Evolutionary conservation across 768 basidiomycete species (phyloP), one percentile per base, ranked within the genome.

Genomic region (Postia placenta): DNA sequence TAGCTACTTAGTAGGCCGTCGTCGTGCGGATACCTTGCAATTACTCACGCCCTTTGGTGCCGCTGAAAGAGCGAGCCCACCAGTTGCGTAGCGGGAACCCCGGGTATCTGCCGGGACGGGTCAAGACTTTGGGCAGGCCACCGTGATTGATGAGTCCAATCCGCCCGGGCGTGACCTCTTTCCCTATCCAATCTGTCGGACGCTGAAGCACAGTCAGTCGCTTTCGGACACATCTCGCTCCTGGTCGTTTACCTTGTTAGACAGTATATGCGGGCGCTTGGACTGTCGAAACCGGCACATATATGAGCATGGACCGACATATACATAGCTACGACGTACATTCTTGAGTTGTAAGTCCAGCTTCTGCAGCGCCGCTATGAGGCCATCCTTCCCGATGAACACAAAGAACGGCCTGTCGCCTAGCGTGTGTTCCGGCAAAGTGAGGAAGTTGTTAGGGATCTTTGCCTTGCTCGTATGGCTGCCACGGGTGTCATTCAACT

Each of bases 61-160:
- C 89, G 46, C 65, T 61, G 78, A 80, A 91, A n/a, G 70, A 62
- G 14, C 89, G 74, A 3, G 87, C 87, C 86, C 87, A 90, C 88
- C 88, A 90, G 53, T 90, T 90, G 2, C 85, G 73, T 42, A 87
- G 69, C 11, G 87, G 87, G 62, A 81, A 81, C 0, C 75, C 70
- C 19, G 90, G 87, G 57, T 92, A 92, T 7, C 85, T 81, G 25
- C 89, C 89, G 3, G 89, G 82, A 38, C 72, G 75, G 2, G 80
- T 83, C 42, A 92, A 60, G 33, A 92, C 60, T 68, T 89, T 88
- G 2, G 90, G 90, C 28, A 80, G 70, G 50, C 89, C 89, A 69
- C 88, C 89, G 60, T 90, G 85, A 61, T 84, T 88, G 52, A 90
- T 82, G 3, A 91, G 67, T 2, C 89, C 90, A 23, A 90, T 58